These are phyloP conservation scores for Caulochytrium protostelioides DNA, from an alignment of 371 early-diverging fungal genomes.

Conservation along the genomic window DNA sequence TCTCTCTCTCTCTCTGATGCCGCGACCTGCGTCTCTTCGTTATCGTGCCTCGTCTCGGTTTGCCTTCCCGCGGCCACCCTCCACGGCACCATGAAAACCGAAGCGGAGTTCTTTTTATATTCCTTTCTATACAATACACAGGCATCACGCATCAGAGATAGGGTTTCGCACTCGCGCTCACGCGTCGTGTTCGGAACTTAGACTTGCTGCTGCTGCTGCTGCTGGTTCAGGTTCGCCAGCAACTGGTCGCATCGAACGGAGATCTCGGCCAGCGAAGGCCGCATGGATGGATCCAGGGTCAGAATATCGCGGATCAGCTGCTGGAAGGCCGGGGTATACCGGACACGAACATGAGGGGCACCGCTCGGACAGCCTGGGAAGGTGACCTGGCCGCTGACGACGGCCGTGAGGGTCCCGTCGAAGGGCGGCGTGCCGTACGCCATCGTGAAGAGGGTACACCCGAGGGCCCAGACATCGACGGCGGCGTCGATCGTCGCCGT, in stretches of 20 bases:
- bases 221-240: too few relatives aligned
- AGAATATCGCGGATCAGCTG: conserved; percentile 10
- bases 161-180: too few relatives aligned
- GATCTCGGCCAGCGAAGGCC: conserved; percentile 7
- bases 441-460: conserved; percentile 23
- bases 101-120: too few relatives aligned
- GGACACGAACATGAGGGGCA: conserved; percentile 1
- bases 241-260: too few relatives aligned
- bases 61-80: not conserved
- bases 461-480: conserved; percentile 20
- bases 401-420: conserved; percentile 15
- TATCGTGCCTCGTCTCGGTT: not conserved
- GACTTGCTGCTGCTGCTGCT: too few relatives aligned
- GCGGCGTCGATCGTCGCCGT: conserved; percentile 11
- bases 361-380: conserved; percentile 4
- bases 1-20: not conserved
- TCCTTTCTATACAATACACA: too few relatives aligned
- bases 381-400: conserved; percentile 6
- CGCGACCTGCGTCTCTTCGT: not conserved
- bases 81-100: not conserved
- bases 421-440: conserved; percentile 19
- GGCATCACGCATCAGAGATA: too few relatives aligned
- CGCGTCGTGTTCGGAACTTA: too few relatives aligned
- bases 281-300: conserved; percentile 1
- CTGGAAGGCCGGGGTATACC: conserved; percentile 13